Base-by-base conservation (phyloP, 176 grass and related monocot genomes). In the Oryza brachyantha region DNA sequence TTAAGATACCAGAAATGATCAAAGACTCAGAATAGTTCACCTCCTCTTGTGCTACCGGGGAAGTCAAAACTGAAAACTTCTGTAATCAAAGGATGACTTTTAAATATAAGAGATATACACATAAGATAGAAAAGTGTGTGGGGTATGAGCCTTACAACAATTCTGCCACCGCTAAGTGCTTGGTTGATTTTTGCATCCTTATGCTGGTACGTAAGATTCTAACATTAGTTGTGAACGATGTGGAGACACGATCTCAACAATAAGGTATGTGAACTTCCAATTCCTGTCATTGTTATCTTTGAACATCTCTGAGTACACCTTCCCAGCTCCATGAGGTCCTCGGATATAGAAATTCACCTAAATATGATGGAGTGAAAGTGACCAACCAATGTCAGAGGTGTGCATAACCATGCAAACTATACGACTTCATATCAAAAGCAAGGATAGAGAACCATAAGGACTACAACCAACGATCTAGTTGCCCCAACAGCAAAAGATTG, bases 301-400 rank as follows among this genome's bases (percentile, higher is more conserved):
- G 48, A 99, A 99, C 96, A 96, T 99, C 83, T 99, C 90, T 1
- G 92, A 77, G 73, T 91, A 93, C 62, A 99, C 96, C 81, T 93
- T 92, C 59, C 95, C 92, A 74, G 77, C 85, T 80, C 95, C 95
- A 83, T 89, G 87, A n/a, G 95, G 90, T 59, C 90, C 95, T 24
- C 95, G 85, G 83, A 98, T 89, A 57, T 88, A 79, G 83, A 94
- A 94, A 70, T 92, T 94, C 13, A 94, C 95, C 95, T 98, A 78
- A 62, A 75, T 57, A 84, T 81, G 41, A 13, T 81, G 41, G 14
- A 32, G 48, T 73, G 38, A 52, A 48, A 61, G 57, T 52, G 41
- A 50, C 37, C 59, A 70, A 74, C 29, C 35, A 67, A 50, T 8
- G 54, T 81, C 38, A 17, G 45, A 59, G 58, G 39, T 21, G 22